These are phyloP conservation scores for Geotrichum bryndzae DNA, from an alignment of 1,139 yeast species.

Conservation along the genomic window DNA sequence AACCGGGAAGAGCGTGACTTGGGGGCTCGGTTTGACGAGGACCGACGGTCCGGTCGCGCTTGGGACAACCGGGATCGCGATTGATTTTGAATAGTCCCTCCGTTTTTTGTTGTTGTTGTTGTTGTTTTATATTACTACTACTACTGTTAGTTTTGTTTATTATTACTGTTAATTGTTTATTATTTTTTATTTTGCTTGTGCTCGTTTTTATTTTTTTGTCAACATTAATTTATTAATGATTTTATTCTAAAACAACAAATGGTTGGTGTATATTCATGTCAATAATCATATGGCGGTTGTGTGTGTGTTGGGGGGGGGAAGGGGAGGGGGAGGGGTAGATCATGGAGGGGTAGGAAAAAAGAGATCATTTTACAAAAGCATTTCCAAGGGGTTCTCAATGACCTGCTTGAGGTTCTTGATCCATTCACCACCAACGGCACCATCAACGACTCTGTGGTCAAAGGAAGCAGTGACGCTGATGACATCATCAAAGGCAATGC, in stretches of 20 bases:
- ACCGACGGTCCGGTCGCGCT: not conserved
- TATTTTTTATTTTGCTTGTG: too few relatives aligned
- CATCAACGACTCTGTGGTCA: slow-evolving; percentile 96
- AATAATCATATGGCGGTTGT: not conserved
- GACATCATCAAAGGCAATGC: slow-evolving; percentile 86
- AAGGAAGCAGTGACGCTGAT: slow-evolving; percentile 92
- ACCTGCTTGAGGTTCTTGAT: slow-evolving; percentile 87
- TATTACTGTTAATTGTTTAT: not conserved
- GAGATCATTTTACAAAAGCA: slow-evolving; percentile 56
- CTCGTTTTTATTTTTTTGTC: not conserved
- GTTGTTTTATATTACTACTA: not conserved
- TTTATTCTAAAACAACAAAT: not conserved
- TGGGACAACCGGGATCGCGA: not conserved
- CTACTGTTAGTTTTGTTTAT: not conserved
- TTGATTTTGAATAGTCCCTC: not conserved
- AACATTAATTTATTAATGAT: not conserved
- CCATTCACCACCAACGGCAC: slow-evolving; percentile 97
- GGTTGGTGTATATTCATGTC: not conserved
- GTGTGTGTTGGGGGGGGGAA: too few relatives aligned
- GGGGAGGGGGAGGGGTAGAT: not conserved
- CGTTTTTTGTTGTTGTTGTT: not conserved
- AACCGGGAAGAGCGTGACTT: not conserved
- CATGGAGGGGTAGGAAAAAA: not conserved
- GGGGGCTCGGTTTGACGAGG: not conserved
- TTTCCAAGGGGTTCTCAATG: slow-evolving; percentile 92